A percentile compares a stretch with the other conserved stretches of the same genome.
Evolutionary conservation across 2,329 filamentous ascomycete genomes (phyloP).

Genomic region (Fusarium odoratissimum): DNA sequence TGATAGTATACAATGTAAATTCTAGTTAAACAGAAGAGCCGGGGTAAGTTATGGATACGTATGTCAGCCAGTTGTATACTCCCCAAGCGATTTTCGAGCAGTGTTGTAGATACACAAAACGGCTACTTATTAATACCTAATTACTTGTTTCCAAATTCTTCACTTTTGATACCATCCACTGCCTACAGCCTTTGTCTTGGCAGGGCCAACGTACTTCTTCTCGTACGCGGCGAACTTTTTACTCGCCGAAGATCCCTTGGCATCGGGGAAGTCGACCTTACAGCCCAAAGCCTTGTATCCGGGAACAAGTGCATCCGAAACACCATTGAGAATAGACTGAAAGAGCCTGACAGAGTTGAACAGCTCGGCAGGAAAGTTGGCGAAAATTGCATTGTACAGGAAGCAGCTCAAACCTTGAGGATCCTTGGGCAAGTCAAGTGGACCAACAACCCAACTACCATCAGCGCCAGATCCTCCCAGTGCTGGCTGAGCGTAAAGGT

Average conservation of each 20-base stretch:
- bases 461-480: slow-evolving; percentile 20
- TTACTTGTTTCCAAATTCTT: not conserved
- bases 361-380: slow-evolving; percentile 21
- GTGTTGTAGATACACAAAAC: too few relatives aligned
- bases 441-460: slow-evolving; percentile 15
- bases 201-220: slow-evolving; percentile 22
- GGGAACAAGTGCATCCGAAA: slow-evolving; percentile 3
- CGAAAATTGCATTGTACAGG: slow-evolving; percentile 20
- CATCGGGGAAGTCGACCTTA: slow-evolving; percentile 21
- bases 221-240: slow-evolving; percentile 13
- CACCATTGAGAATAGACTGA: slow-evolving; percentile 8
- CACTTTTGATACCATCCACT: slow-evolving; percentile 19
- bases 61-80: not conserved
- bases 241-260: slow-evolving; percentile 7
- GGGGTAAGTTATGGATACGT: not conserved
- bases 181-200: slow-evolving; percentile 18
- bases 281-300: slow-evolving; percentile 25
- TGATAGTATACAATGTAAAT: not conserved
- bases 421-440: not conserved
- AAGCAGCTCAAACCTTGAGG: slow-evolving; percentile 22
- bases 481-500: slow-evolving; percentile 16
- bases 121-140: not conserved
- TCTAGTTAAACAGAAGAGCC: not conserved
- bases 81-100: not conserved
- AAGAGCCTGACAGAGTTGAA: slow-evolving; percentile 15